A percentile compares a stretch with the other conserved stretches of the same genome.
phyloP scores from a whole-genome alignment of 495 filamentous ascomycete genomes.

The Hypoxylon fuscum region DNA sequence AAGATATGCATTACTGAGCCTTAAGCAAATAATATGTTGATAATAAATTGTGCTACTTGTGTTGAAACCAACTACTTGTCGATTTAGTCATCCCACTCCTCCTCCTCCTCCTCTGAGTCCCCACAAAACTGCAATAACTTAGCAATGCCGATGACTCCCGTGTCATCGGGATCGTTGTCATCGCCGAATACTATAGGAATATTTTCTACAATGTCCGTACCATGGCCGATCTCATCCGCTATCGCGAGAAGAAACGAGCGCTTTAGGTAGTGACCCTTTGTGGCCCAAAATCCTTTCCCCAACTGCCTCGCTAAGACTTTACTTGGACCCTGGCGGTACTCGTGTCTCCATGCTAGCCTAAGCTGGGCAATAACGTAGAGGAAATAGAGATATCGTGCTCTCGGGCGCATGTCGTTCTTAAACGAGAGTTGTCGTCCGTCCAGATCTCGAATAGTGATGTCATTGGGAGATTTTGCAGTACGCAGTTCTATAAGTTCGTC shows the following conservation, averaged over 20 bases:
- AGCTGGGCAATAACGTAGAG: constrained; percentile 29
- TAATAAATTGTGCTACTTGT: too few relatives aligned
- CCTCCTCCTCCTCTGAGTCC: neutral
- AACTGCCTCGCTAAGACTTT: constrained; percentile 25
- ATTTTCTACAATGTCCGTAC: constrained; percentile 26
- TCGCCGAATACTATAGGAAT: neutral
- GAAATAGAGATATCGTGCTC: constrained; percentile 37
- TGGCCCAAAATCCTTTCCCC: constrained; percentile 33
- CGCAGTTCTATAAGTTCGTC: neutral
- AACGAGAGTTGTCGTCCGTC: constrained; percentile 30
- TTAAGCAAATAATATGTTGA: too few relatives aligned
- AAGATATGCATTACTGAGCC: too few relatives aligned
- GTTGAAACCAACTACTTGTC: too few relatives aligned
- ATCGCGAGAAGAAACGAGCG: constrained; percentile 34
- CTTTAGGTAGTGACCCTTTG: constrained; percentile 29
- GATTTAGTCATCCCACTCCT: too few relatives aligned
- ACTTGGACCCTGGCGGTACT: constrained; percentile 17
- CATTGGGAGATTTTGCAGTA: neutral
- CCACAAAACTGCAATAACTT: neutral
- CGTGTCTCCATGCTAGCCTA: constrained; percentile 26
- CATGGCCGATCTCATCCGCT: constrained; percentile 36
- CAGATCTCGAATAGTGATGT: constrained; percentile 20
- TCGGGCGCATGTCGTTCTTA: constrained; percentile 29
- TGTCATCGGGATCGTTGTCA: neutral
- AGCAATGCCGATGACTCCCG: neutral